Evolutionary conservation across 371 early-diverging fungal genomes (phyloP), one percentile per base, ranked within the genome.

Genomic region (Apophysomyces sp.): DNA sequence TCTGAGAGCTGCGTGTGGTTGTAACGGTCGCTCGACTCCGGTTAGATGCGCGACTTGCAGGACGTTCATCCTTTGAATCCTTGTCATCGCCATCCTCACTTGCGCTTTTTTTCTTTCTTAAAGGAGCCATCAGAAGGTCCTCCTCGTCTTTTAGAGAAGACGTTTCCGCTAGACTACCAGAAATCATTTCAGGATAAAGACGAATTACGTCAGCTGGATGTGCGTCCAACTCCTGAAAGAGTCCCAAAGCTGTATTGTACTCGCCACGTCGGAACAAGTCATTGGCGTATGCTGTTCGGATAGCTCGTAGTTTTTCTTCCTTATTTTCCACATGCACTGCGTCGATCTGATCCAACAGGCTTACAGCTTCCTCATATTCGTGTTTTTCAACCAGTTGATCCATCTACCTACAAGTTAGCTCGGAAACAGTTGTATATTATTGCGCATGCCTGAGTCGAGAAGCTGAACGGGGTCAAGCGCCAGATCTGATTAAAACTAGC

Each of bases 261-360:
- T 89, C 87, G 27, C 87, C 83, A 24, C 77, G 80, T 21, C 68
- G 79, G 75, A 96, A 95, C 37, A 95, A 73, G 75, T 94, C 86
- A 60, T 93, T 92, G 0, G 95, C 96, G 60, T 92, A 91, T 24
- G 94, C 83, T 34, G 88, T 90, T 15, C 91, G 85, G 44, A 95
- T 94, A 27, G 85, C 73, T 5, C 72, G 73, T 36, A 86, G 61
- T 21, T 83, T 84, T 52, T 77, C 83, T 53, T 78, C 81, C 76
- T 91, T 93, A 58, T 95, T 92, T 15, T 92, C 89, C 56, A 90
- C 84, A 0, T 90, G 74, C 15, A 93, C 89, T 28, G 90, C 90
- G 58, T 94, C 95, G 27, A 94, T 88, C 67, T 94, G 94, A 49
- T 91, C 89, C 31, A 95, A 88, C 21, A 96, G 82, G 67, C 89